These are phyloP conservation scores for Candida awuae DNA, from an alignment of 805 yeast genomes.

Conservation along the genomic window DNA sequence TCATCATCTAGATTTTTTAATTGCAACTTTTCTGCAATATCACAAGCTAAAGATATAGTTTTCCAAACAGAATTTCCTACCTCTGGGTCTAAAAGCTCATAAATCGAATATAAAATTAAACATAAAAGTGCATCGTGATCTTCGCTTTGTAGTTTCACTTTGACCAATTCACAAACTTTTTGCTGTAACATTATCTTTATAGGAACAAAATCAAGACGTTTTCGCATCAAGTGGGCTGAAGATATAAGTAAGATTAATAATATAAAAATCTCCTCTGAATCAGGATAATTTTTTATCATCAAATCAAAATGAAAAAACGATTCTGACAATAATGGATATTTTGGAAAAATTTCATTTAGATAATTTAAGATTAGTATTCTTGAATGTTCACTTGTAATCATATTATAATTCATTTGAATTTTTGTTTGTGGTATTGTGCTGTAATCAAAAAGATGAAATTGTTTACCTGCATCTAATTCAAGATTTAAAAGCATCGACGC, in stretches of 20 bases:
- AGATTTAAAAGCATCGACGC: constrained; percentile 10
- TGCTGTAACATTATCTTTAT: constrained; percentile 17
- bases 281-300: constrained; percentile 14
- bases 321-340: constrained; percentile 15
- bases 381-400: constrained; percentile 14
- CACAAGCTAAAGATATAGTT: constrained; percentile 14
- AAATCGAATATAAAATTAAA: constrained; percentile 13
- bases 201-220: constrained; percentile 12
- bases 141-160: constrained; percentile 8
- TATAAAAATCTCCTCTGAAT: constrained; percentile 13
- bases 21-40: constrained; percentile 13
- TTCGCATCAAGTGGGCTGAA: constrained; percentile 17
- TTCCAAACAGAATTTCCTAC: constrained; percentile 14
- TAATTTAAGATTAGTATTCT: constrained; percentile 16
- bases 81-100: constrained; percentile 17
- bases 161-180: constrained; percentile 12
- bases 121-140: constrained; percentile 15
- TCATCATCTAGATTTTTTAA: constrained; percentile 9
- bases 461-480: not conserved
- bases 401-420: constrained; percentile 11
- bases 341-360: constrained; percentile 14
- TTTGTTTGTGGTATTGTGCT: constrained; percentile 8
- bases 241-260: constrained; percentile 15
- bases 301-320: constrained; percentile 16
- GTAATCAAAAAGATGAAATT: not conserved